Percentiles rank a stretch among this genome's conserved stretches.
phyloP scores from a whole-genome alignment of 805 yeast genomes.

The Candida golubevii region DNA sequence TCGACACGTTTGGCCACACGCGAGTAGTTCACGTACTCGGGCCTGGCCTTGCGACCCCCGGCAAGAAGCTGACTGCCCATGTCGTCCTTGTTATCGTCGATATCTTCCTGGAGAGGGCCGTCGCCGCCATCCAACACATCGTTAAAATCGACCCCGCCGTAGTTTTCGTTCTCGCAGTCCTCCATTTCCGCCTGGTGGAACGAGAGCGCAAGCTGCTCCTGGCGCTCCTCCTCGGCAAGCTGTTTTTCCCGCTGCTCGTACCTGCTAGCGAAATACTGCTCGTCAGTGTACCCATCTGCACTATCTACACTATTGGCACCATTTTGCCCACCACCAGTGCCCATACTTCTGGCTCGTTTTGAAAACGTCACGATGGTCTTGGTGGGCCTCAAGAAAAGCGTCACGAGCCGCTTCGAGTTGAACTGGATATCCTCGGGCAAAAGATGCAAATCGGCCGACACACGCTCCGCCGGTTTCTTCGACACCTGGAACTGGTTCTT shows the following conservation, averaged over 20 bases:
- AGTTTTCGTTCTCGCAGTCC: slow-evolving; percentile 35
- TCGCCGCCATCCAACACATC: slow-evolving; percentile 35
- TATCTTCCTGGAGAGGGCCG: slow-evolving; percentile 8
- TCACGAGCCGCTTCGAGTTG: slow-evolving; percentile 62
- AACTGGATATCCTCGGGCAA: slow-evolving; percentile 74
- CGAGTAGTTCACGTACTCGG: slow-evolving; percentile 53
- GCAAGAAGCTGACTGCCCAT: slow-evolving; percentile 18
- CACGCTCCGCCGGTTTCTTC: slow-evolving; percentile 30
- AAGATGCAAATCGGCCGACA: slow-evolving; percentile 34
- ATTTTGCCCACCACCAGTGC: neutral
- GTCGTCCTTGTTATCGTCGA: slow-evolving; percentile 12
- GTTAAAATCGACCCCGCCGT: slow-evolving; percentile 40
- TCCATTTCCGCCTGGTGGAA: slow-evolving; percentile 40
- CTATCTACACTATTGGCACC: neutral
- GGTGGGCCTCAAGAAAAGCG: slow-evolving; percentile 64
- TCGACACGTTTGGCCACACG: slow-evolving; percentile 77
- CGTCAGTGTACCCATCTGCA: slow-evolving; percentile 46
- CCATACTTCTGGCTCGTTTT: neutral
- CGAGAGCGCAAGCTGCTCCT: slow-evolving; percentile 32
- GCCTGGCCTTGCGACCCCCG: slow-evolving; percentile 27
- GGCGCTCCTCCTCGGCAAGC: slow-evolving; percentile 28
- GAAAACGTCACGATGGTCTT: slow-evolving; percentile 33
- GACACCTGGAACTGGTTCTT: slow-evolving; percentile 19
- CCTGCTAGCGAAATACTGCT: slow-evolving; percentile 67
- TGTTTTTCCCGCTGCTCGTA: slow-evolving; percentile 40